A percentile compares a stretch with the other conserved stretches of the same genome.
These are phyloP conservation scores for Pyropia yezoensis DNA, from an alignment of 23 red algal genomes.

Conservation along the genomic window DNA sequence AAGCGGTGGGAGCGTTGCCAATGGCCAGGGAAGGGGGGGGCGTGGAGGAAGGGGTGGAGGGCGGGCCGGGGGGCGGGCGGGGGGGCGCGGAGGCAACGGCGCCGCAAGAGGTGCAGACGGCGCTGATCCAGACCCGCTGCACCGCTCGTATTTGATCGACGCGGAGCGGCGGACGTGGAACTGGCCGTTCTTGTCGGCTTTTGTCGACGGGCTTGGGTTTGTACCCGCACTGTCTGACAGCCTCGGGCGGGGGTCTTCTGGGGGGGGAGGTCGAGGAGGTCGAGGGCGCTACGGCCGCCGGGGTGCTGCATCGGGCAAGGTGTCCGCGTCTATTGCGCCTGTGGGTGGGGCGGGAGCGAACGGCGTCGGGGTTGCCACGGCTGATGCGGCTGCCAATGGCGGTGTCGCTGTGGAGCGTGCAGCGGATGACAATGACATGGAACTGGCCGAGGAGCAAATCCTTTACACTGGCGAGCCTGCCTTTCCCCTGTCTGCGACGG, in stretches of 20 bases:
- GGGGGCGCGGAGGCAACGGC: constrained; percentile 2
- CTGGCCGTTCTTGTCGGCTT: constrained; percentile 51
- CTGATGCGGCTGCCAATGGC: constrained; percentile 4
- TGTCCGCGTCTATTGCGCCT: background rate
- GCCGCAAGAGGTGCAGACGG: background rate
- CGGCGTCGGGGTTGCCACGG: background rate
- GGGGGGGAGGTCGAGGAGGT: background rate
- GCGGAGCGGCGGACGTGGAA: constrained; percentile 45
- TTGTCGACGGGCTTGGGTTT: constrained; percentile 25
- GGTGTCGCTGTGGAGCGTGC: constrained; percentile 14
- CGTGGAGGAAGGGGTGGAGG: background rate
- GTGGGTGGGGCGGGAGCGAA: background rate
- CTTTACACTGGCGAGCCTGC: background rate
- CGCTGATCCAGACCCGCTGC: constrained; percentile 1
- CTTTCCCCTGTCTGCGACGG: background rate
- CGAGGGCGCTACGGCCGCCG: background rate
- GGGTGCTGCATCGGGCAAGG: background rate
- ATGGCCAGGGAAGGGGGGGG: background rate
- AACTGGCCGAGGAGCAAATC: constrained; percentile 2
- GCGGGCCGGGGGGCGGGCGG: constrained; percentile 13
- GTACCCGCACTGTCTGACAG: constrained; percentile 9
- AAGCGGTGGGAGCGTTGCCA: background rate
- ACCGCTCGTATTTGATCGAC: constrained; percentile 38
- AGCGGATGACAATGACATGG: constrained; percentile 9
- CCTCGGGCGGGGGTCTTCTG: background rate